These are phyloP conservation scores for Oryza australiensis DNA, from an alignment of 176 grass and related monocot genomes.

Conservation along the genomic window DNA sequence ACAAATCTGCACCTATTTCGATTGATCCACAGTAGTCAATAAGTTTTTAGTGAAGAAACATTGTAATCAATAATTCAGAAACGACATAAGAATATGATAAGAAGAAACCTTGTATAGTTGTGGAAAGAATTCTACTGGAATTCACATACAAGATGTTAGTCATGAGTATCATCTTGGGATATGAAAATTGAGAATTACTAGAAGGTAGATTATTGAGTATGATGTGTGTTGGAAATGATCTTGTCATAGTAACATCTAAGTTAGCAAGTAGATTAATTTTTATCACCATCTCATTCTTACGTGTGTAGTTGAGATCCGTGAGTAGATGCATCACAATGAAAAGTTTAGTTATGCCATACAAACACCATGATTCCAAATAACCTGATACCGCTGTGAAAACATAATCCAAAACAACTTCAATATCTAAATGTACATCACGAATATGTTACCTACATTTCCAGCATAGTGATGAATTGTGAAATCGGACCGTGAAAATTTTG, in stretches of 20 bases:
- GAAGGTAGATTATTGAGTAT: background rate
- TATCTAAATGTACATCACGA: conserved; percentile 19
- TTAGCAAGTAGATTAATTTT: background rate
- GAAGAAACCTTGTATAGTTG: background rate
- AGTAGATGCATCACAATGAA: background rate
- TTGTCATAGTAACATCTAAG: background rate
- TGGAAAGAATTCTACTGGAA: background rate
- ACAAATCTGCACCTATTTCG: background rate
- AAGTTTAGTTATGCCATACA: conserved; percentile 16
- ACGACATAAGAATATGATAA: background rate
- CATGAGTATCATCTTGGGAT: background rate
- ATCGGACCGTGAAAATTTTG: conserved; percentile 88
- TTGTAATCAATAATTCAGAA: background rate
- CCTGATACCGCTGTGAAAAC: background rate
- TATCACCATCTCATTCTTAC: background rate
- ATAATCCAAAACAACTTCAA: background rate
- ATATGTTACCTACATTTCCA: conserved; percentile 85
- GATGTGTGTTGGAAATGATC: background rate
- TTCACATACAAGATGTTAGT: background rate
- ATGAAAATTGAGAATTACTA: background rate
- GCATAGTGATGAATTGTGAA: conserved; percentile 94
- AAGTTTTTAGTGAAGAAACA: no score
- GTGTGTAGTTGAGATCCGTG: background rate
- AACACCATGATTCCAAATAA: background rate
- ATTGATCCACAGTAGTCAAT: background rate